Conservation (phyloP, 805 yeast genomes). For the Tetrapisispora namnaoensis region DNA sequence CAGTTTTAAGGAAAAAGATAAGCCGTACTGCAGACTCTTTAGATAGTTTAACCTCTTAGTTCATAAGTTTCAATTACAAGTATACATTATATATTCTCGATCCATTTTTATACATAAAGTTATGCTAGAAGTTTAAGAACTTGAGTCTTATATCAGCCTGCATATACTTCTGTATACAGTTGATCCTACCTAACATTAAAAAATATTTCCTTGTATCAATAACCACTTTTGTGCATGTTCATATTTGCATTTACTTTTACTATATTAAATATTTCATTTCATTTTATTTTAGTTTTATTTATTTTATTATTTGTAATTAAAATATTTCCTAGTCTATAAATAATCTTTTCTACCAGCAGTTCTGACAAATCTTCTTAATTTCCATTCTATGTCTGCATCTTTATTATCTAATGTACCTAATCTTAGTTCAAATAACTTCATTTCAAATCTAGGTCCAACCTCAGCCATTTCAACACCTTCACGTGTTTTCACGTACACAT, state of each 20-base stretch:
- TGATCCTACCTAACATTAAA: too few species aligned
- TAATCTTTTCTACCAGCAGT: slow-evolving; percentile 95
- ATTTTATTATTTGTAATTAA: not conserved
- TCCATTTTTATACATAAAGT: not conserved
- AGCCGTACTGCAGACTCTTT: slow-evolving; percentile 3
- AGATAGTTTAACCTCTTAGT: not conserved
- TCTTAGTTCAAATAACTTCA: slow-evolving; percentile 81
- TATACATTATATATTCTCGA: not conserved
- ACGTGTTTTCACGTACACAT: slow-evolving; percentile 80
- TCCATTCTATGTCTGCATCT: slow-evolving; percentile 98
- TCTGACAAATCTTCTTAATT: slow-evolving; percentile 81
- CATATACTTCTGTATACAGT: not conserved
- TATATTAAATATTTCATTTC: not conserved
- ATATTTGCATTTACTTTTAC: too few species aligned
- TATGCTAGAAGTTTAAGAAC: not conserved
- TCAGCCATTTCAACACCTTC: slow-evolving; percentile 89
- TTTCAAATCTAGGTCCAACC: slow-evolving; percentile 97
- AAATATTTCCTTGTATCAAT: too few species aligned
- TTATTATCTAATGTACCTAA: slow-evolving; percentile 89
- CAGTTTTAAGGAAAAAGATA: slow-evolving; percentile 17
- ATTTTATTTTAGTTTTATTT: not conserved
- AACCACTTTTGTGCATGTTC: too few species aligned
- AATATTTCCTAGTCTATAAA: slow-evolving; percentile 27
- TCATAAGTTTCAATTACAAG: not conserved
- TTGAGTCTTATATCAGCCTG: not conserved